Base-by-base conservation (phyloP, 2,329 filamentous ascomycete species). In the Aspergillus phoenicis region DNA sequence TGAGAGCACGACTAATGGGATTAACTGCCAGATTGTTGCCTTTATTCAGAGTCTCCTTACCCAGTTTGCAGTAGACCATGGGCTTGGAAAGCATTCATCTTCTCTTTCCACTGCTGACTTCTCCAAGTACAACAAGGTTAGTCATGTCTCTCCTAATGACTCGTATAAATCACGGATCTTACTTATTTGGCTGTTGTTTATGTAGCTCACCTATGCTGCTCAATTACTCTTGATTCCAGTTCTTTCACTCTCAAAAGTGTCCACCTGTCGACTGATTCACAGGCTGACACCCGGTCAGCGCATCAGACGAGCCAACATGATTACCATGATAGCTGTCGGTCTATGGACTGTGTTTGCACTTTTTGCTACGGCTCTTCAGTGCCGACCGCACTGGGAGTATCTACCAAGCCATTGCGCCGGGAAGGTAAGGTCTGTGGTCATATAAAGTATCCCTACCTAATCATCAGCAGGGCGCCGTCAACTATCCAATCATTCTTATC, bases 331-430 rank as follows among this genome's bases (percentile, higher is more conserved):
- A 10, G 5, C 8, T n/a, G 4, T 36, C 8, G 49, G 28, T 1
- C 39, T 60, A n/a, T 65, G 63, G 64, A 53, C 47, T 3, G 11
- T 62, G 8, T 54, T 61, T 24, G 62, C 68, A 43, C 3, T 64
- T 38, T 60, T 70, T 38, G 39, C 62, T 17, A 24, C 58, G 33
- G 55, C 64, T 20, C 63, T 60, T 55, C 66, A 64, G 61, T 69
- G 59, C 57, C 52, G n/a, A n/a, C 58, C 58, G 15, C 36, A 36
- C 2, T 60, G 58, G 58, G 28, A 47, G 10, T 60, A 56, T 26
- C 20, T 41, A 4, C 58, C 52, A 2, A 52, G 30, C 11, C 58
- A 22, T 5, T 60, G 52, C 36, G 24, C 15, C n/a, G 58, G 41
- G 26, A 20, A 60, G 33, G 58, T 60, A 26, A 48, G 58, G n/a